Base-by-base conservation (phyloP, 495 filamentous ascomycete species). In the Penicillium longicatenatum region DNA sequence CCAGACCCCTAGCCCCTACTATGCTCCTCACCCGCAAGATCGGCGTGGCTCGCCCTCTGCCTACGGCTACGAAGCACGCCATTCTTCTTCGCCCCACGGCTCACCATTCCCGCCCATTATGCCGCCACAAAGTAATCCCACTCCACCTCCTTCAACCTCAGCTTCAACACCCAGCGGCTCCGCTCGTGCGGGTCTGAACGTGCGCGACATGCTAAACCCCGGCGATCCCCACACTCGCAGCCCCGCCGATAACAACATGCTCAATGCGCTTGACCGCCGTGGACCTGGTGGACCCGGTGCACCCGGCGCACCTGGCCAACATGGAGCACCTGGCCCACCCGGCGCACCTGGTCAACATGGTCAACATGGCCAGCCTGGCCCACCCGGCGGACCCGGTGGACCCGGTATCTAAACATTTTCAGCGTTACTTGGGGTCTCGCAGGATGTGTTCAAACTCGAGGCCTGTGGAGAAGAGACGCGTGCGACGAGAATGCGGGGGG, bases 171-270 rank as follows among this genome's bases (percentile, higher is more conserved):
- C 74, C 7, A 63, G 72, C 41, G 69, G 73, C 19, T 68, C 69
- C 47, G 69, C 70, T 37, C 72, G 82, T 19, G 72, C 72, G 35
- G 79, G 77, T 11, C 71, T 84, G 66, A 81, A 81, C 55, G 79
- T 84, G 43, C 76, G 79, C 39, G 79, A 82, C 54, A 79, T 84
- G 69, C 67, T 84, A 20, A 78, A 79, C 50, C 74, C 73, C 0
- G 71, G 75, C 20, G 77, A 73, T 57, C 69, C 70, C 35, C 70
- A 73, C 42, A 79, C 74, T n/a, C 75, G 80, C 16, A 80, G 79
- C 39, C 80, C 74, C 55, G 78, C 80, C 16, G 82, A 84, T 58
- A 83, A 75, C 54, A 76, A 80, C 57, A 84, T 84, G 82, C 70
- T 84, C 45, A 80, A 82, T 63, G 76, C 78, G 39, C 61, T 84